Evolutionary conservation across 805 yeast species (phyloP), one percentile per base, ranked within the genome.

Genomic region (Wickerhamomyces xylosicus): DNA sequence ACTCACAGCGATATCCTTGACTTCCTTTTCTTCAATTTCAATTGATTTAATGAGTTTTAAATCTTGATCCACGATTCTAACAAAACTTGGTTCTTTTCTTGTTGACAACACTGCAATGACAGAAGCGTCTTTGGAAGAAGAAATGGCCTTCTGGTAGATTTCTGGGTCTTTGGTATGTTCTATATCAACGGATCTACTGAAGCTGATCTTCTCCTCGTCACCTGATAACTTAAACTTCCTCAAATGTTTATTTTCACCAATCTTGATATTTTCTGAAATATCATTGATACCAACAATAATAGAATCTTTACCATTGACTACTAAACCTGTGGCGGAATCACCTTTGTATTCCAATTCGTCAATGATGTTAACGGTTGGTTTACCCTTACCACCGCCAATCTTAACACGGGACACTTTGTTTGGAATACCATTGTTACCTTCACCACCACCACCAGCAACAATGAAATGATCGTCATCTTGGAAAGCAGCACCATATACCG

Each of bases 401-500:
- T 72, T 60, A 33, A 82, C 57, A 2, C 81, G 80, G 4, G 87
- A 76, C 45, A 90, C 63, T 56, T 83, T 85, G 59, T 90, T 90
- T 32, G 89, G 83, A 40, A 86, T 77, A 22, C 95, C 96, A 52
- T 85, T 81, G 52, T 78, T 79, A 9, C 95, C 95, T 57, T 85
- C 95, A 19, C 97, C 97, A 22, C 97, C 97, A 34, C 98, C 98
- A 33, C 98, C 98, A 3, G 86, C 77, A 21, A 81, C 81, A 36
- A 87, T 58, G 20, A 89, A 57, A 2, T 78, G 71, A 43, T 66
- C 61, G 45, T 77, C 70, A 47, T 72, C 67, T 34, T 79, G 64
- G 55, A 85, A 87, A 43, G 74, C 73, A 38, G 90, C 79, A 3
- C 86, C 90, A 49, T 81, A 84, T 11, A 87, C 68, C 1, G 98